Percentiles rank a stretch among this genome's conserved stretches.
Evolutionary conservation across 2,329 filamentous ascomycete genomes (phyloP).

Genomic region (Aspergillus sp.): DNA sequence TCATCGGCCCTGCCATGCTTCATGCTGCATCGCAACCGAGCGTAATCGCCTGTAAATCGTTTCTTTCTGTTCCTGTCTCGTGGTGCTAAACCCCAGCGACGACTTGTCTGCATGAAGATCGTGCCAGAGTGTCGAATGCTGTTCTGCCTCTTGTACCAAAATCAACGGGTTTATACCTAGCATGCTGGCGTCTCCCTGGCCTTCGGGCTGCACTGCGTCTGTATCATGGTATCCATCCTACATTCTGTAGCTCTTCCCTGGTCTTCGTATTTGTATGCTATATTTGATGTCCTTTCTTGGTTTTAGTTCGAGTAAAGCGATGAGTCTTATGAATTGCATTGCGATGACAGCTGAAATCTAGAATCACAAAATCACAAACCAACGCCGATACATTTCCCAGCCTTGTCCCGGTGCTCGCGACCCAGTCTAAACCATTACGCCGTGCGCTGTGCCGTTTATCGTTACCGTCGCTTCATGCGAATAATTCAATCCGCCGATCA

Average conservation of each 20-base stretch:
- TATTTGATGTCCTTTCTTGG: too few species aligned
- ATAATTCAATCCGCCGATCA: not conserved
- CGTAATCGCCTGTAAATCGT: too few species aligned
- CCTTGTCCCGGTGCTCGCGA: too few species aligned
- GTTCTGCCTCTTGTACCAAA: conserved; percentile 6
- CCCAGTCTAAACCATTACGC: not conserved
- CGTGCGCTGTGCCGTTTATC: not conserved
- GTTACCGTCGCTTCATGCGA: not conserved
- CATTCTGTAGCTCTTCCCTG: not conserved
- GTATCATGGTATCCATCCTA: not conserved
- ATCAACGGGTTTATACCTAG: not conserved
- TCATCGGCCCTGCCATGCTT: too few species aligned
- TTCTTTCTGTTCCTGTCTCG: not conserved
- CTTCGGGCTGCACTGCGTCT: not conserved
- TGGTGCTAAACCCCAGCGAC: conserved; percentile 3
- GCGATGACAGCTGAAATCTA: too few species aligned
- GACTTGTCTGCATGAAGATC: conserved; percentile 1
- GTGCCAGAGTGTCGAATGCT: not conserved
- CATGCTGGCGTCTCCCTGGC: not conserved
- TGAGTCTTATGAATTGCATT: too few species aligned
- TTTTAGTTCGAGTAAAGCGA: too few species aligned
- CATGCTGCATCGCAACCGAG: not conserved
- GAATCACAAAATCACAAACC: too few species aligned
- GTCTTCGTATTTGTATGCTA: too few species aligned
- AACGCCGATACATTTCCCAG: too few species aligned